phyloP scores from a whole-genome alignment of 768 basidiomycete genomes.

The Terana coerulea region DNA sequence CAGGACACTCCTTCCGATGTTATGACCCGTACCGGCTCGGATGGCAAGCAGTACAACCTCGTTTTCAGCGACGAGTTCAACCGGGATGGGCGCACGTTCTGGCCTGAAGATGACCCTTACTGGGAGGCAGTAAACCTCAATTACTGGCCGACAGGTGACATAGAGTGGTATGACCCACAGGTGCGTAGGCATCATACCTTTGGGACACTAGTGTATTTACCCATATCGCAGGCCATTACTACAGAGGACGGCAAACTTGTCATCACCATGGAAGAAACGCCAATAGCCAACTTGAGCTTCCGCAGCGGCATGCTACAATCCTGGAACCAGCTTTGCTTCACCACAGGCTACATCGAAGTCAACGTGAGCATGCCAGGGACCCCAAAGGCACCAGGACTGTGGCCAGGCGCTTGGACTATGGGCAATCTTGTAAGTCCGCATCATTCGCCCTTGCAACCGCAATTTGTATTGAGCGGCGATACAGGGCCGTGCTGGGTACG shows the following conservation, averaged over 20 bases:
- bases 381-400: constrained; percentile 61
- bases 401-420: constrained; percentile 88
- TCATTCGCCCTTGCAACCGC: not conserved
- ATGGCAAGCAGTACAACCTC: constrained; percentile 76
- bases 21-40: constrained; percentile 56
- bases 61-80: constrained; percentile 90
- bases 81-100: constrained; percentile 69
- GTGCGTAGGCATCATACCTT: constrained; percentile 32
- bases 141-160: constrained; percentile 78
- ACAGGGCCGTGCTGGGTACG: constrained; percentile 82
- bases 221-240: constrained; percentile 49
- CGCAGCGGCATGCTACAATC: constrained; percentile 77
- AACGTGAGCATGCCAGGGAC: constrained; percentile 72
- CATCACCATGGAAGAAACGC: constrained; percentile 70
- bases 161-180: constrained; percentile 82
- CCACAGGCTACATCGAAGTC: constrained; percentile 86
- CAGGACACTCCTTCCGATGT: constrained; percentile 61
- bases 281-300: constrained; percentile 80
- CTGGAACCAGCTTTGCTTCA: constrained; percentile 97
- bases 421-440: constrained; percentile 50
- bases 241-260: constrained; percentile 77
- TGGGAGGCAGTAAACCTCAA: constrained; percentile 87
- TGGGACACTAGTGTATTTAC: constrained; percentile 3
- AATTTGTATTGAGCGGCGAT: constrained; percentile 19
- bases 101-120: constrained; percentile 75